phyloP scores from a whole-genome alignment of 2,329 filamentous ascomycete genomes.

The Macrophomina pseudophaseolina region DNA sequence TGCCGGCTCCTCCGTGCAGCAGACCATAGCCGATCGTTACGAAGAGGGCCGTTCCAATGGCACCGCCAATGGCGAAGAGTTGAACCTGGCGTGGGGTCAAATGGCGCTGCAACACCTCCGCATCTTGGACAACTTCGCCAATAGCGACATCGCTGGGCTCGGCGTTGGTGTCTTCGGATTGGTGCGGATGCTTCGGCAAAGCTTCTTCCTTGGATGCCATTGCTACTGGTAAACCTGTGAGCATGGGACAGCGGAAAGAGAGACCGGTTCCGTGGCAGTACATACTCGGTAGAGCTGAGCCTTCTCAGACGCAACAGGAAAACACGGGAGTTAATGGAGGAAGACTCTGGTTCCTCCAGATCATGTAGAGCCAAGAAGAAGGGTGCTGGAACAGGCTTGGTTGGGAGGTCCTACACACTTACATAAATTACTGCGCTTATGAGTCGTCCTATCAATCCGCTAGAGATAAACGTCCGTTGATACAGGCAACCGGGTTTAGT shows the following conservation, averaged over 20 bases:
- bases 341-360: background rate
- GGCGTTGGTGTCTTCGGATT: background rate
- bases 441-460: background rate
- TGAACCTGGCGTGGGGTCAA: conserved; percentile 10
- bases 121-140: background rate
- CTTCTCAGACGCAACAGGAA: background rate
- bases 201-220: background rate
- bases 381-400: background rate
- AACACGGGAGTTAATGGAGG: background rate
- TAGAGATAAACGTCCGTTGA: background rate
- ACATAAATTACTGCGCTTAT: background rate
- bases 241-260: background rate
- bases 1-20: conserved; percentile 48
- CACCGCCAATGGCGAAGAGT: conserved; percentile 21
- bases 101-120: background rate
- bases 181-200: background rate
- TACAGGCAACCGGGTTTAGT: background rate
- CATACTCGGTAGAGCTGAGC: background rate
- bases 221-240: background rate
- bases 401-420: background rate
- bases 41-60: conserved; percentile 28
- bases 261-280: background rate
- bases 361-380: background rate
- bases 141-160: background rate
- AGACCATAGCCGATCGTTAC: conserved; percentile 26